Conservation (phyloP, 805 yeast genomes). For the Cyberlindnera petersonii region DNA sequence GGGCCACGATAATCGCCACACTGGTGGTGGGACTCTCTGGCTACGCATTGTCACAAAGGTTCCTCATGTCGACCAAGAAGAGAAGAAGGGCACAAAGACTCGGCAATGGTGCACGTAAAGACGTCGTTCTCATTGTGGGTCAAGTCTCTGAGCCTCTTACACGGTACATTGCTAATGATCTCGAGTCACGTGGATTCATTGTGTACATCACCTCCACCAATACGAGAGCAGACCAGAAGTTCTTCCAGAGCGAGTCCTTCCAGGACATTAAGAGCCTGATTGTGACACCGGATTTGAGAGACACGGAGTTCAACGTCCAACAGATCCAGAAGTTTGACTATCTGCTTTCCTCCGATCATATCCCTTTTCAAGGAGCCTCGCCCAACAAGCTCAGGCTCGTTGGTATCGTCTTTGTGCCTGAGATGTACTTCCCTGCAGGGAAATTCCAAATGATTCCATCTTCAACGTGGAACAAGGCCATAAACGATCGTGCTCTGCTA, state of each 20-base stretch:
- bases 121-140: slow-evolving; percentile 71
- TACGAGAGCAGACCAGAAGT: slow-evolving; percentile 33
- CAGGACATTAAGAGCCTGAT: slow-evolving; percentile 67
- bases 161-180: slow-evolving; percentile 63
- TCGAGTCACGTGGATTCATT: slow-evolving; percentile 76
- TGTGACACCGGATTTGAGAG: slow-evolving; percentile 41
- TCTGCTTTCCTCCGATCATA: slow-evolving; percentile 48
- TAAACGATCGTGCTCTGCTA: slow-evolving; percentile 43
- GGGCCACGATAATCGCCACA: slow-evolving; percentile 1
- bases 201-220: slow-evolving; percentile 61
- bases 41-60: not conserved
- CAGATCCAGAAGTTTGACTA: slow-evolving; percentile 48
- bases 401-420: slow-evolving; percentile 71
- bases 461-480: slow-evolving; percentile 45
- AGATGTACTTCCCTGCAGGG: slow-evolving; percentile 61
- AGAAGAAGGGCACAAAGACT: slow-evolving; percentile 59
- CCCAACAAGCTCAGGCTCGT: slow-evolving; percentile 53
- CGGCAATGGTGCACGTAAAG: slow-evolving; percentile 67
- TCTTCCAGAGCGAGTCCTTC: slow-evolving; percentile 55
- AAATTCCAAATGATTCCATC: slow-evolving; percentile 56
- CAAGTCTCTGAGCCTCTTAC: slow-evolving; percentile 74
- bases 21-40: slow-evolving; percentile 8
- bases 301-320: slow-evolving; percentile 36
- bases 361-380: slow-evolving; percentile 55
- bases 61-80: not conserved